phyloP scores from a whole-genome alignment of 1,284 basidiomycete genomes.

The Pseudozyma hubeiensis region DNA sequence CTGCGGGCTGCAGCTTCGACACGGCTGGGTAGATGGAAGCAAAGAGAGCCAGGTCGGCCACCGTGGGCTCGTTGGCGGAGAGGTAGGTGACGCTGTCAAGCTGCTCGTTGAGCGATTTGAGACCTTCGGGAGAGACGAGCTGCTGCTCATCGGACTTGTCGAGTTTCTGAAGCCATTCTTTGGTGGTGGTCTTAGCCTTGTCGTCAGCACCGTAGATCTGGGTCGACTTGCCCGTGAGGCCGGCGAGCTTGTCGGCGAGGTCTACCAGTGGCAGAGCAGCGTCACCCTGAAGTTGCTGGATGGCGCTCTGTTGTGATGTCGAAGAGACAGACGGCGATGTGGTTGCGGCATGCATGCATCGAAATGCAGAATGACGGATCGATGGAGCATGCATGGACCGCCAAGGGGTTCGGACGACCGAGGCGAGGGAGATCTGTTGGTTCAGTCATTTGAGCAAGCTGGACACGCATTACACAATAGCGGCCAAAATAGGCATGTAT shows the following conservation, averaged over 20 bases:
- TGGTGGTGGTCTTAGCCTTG: slow-evolving; percentile 38
- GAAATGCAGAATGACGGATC: not conserved
- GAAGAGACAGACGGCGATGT: not conserved
- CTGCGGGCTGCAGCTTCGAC: slow-evolving; percentile 54
- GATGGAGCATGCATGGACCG: not conserved
- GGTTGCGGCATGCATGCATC: not conserved
- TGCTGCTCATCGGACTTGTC: slow-evolving; percentile 41
- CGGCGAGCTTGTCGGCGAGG: slow-evolving; percentile 45
- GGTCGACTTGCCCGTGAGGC: slow-evolving; percentile 39
- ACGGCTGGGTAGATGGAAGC: slow-evolving; percentile 62
- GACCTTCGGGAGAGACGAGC: slow-evolving; percentile 49
- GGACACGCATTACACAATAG: not conserved
- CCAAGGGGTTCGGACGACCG: slow-evolving; percentile 13
- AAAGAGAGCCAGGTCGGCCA: slow-evolving; percentile 66
- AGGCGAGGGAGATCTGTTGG: slow-evolving; percentile 33
- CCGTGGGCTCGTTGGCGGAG: slow-evolving; percentile 57
- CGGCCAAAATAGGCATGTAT: not conserved
- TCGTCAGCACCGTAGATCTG: slow-evolving; percentile 48
- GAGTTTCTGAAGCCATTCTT: slow-evolving; percentile 46
- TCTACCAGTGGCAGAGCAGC: slow-evolving; percentile 36
- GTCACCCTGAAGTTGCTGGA: slow-evolving; percentile 49
- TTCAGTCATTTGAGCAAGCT: slow-evolving; percentile 46
- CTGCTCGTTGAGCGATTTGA: slow-evolving; percentile 57
- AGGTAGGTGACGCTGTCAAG: slow-evolving; percentile 60
- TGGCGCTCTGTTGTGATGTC: slow-evolving; percentile 31